Evolutionary conservation across 495 filamentous ascomycete genomes (phyloP).

Genomic region (Physcia stellaris): DNA sequence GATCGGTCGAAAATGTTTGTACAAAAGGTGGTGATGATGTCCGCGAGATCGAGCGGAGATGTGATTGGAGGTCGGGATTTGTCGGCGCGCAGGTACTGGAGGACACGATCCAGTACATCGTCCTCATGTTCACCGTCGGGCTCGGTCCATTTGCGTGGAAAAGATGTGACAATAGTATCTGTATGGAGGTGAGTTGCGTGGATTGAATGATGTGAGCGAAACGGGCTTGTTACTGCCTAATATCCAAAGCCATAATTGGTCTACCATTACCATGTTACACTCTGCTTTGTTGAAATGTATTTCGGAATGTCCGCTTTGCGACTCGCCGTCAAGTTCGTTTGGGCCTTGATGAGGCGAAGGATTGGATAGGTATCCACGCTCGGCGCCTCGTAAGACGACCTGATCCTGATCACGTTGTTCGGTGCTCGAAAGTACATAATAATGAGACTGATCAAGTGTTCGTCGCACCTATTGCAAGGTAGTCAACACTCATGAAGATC

Average conservation of each 20-base stretch:
- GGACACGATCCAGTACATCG: slow-evolving; percentile 51
- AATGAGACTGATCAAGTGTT: slow-evolving; percentile 59
- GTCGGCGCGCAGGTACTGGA: slow-evolving; percentile 53
- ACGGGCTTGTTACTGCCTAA: slow-evolving; percentile 46
- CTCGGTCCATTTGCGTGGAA: slow-evolving; percentile 57
- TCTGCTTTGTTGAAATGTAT: slow-evolving; percentile 29
- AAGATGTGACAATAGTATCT: slow-evolving; percentile 55
- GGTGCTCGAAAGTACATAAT: slow-evolving; percentile 58
- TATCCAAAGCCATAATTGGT: slow-evolving; percentile 62
- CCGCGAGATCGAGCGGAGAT: slow-evolving; percentile 50
- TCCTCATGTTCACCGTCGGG: slow-evolving; percentile 54
- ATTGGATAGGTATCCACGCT: too few species aligned
- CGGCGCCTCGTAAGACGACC: slow-evolving; percentile 57
- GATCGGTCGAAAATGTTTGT: slow-evolving; percentile 51
- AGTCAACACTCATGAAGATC: too few species aligned
- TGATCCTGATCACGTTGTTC: slow-evolving; percentile 51
- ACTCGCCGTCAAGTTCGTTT: too few species aligned
- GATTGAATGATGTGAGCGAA: too few species aligned
- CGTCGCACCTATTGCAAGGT: too few species aligned
- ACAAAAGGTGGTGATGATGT: slow-evolving; percentile 51
- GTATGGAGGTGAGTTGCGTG: too few species aligned
- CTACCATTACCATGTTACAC: slow-evolving; percentile 60
- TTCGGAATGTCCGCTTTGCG: too few species aligned
- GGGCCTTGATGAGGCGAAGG: too few species aligned
- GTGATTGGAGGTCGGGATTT: slow-evolving; percentile 50